A percentile compares a stretch with the other conserved stretches of the same genome.
phyloP scores from a whole-genome alignment of 495 filamentous ascomycete genomes.

The Neurospora sp. region DNA sequence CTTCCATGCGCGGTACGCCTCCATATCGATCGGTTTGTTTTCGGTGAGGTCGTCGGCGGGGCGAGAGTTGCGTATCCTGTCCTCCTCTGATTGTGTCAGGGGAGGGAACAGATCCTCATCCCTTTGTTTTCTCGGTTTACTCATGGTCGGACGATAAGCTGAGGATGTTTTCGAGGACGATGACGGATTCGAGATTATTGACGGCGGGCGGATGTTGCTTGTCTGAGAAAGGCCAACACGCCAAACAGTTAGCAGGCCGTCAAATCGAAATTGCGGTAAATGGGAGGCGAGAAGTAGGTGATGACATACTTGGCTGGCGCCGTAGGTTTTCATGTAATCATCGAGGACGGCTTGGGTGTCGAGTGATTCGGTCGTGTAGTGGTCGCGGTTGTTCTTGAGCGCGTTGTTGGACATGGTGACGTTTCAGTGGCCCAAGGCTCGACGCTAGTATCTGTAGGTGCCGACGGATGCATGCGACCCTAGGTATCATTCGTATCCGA shows the following conservation, averaged over 20 bases:
- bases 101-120: not conserved
- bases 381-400: not conserved
- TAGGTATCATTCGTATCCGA: constrained; percentile 1
- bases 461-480: not conserved
- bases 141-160: not conserved
- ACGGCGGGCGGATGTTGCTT: not conserved
- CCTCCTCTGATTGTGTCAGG: not conserved
- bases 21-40: not conserved
- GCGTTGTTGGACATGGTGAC: not conserved
- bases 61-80: not conserved
- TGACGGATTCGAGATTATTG: not conserved
- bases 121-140: not conserved
- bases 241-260: not conserved
- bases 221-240: not conserved
- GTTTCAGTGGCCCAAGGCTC: not conserved
- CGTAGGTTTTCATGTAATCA: constrained; percentile 12
- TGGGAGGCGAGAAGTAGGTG: not conserved
- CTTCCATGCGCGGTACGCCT: not conserved
- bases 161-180: not conserved
- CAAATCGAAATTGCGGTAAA: not conserved
- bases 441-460: constrained; percentile 1
- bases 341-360: constrained; percentile 17
- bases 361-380: constrained; percentile 15
- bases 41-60: not conserved
- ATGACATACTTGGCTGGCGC: constrained; percentile 16